phyloP scores from a whole-genome alignment of 306 rosid genomes.

The Lotus japonicus region DNA sequence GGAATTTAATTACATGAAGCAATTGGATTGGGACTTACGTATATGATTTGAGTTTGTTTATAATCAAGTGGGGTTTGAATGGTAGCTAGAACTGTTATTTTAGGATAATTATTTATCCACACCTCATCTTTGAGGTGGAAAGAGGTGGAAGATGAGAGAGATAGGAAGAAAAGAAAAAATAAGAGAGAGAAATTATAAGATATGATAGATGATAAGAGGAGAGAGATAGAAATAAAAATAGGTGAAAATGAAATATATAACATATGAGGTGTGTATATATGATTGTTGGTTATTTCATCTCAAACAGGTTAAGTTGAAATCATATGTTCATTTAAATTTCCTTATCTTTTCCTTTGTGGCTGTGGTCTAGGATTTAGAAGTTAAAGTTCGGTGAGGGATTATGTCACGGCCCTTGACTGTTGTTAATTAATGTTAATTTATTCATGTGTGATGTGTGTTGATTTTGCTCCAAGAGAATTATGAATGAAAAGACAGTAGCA shows the following conservation, averaged over 20 bases:
- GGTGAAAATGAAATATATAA: no score
- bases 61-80: neutral
- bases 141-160: no score
- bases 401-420: neutral
- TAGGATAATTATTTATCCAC: no score
- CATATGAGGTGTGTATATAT: no score
- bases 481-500: neutral
- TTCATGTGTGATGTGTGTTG: neutral
- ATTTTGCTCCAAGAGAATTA: neutral
- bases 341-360: neutral
- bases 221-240: no score
- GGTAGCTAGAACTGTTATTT: neutral
- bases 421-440: neutral
- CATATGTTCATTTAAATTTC: neutral
- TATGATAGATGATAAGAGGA: no score
- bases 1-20: neutral
- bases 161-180: no score
- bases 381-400: neutral
- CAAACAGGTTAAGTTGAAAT: neutral
- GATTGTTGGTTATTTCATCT: no score
- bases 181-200: no score
- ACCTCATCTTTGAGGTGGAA: no score
- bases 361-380: neutral
- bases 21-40: constrained; percentile 5
- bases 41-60: neutral